Evolutionary conservation across 1,284 basidiomycete species (phyloP).

Genomic region (Rhodotorula sp.): DNA sequence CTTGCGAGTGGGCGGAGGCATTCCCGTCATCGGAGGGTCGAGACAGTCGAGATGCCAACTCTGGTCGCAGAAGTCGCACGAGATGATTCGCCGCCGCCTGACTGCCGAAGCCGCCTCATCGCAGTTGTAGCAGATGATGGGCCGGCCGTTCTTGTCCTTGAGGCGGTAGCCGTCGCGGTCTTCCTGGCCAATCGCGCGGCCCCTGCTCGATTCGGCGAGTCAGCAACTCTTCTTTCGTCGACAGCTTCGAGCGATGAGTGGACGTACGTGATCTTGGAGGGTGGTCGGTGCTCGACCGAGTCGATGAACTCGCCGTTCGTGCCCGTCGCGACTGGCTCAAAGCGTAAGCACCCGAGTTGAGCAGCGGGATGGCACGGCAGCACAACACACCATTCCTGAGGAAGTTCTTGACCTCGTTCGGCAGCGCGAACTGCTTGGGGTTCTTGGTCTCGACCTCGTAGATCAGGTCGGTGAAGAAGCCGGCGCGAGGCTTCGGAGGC

Average conservation of each 20-base stretch:
- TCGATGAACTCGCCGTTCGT: conserved; percentile 58
- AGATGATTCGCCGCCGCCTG: conserved; percentile 62
- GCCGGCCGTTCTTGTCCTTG: conserved; percentile 76
- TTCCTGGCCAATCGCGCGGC: conserved; percentile 54
- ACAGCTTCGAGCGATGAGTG: conserved; percentile 11
- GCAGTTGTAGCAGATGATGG: conserved; percentile 73
- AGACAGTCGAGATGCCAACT: conserved; percentile 98
- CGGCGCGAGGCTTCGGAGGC: conserved; percentile 28
- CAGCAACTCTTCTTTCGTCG: conserved; percentile 54
- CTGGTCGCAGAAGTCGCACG: conserved; percentile 91
- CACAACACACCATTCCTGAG: conserved; percentile 46
- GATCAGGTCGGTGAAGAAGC: conserved; percentile 47
- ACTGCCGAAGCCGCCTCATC: conserved; percentile 32
- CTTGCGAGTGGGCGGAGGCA: conserved; percentile 83
- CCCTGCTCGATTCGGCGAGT: conserved; percentile 13
- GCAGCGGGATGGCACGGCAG: neutral
- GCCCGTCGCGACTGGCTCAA: conserved; percentile 45
- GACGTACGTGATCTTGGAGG: conserved; percentile 62
- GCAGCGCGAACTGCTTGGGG: conserved; percentile 48
- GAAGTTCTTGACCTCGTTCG: conserved; percentile 47
- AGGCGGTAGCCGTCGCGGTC: conserved; percentile 86
- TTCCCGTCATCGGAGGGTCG: conserved; percentile 77
- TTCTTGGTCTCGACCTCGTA: conserved; percentile 47
- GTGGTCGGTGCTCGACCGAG: conserved; percentile 64
- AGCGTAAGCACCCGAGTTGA: neutral